Evolutionary conservation across 495 filamentous ascomycete species (phyloP).

Genomic region (Xylaria flabelliformis): DNA sequence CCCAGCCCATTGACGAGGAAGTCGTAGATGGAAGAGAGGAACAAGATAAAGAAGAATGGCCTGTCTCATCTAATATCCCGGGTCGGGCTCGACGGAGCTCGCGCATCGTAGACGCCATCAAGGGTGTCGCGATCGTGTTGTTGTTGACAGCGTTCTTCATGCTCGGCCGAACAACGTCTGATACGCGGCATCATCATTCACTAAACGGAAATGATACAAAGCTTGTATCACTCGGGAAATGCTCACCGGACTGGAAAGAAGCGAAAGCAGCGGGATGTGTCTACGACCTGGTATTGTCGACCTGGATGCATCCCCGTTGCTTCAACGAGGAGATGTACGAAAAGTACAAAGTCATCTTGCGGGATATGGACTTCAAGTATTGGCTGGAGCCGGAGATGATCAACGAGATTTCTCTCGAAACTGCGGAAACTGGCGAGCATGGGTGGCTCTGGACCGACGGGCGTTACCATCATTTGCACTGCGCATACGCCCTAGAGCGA

Average conservation of each 20-base stretch:
- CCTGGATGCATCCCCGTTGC: conserved; percentile 14
- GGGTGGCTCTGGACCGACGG: conserved; percentile 11
- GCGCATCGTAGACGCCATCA: conserved; percentile 7
- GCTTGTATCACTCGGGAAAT: conserved; percentile 19
- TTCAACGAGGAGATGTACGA: conserved; percentile 15
- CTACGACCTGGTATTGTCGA: conserved; percentile 12
- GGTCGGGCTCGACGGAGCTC: background rate
- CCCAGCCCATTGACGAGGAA: background rate
- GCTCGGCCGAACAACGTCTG: conserved; percentile 15
- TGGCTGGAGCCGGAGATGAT: conserved; percentile 18
- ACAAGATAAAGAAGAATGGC: conserved; percentile 4
- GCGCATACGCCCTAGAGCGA: conserved; percentile 16
- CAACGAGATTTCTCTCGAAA: conserved; percentile 15
- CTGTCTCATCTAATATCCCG: conserved; percentile 1
- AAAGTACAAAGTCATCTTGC: conserved; percentile 11
- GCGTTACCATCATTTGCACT: conserved; percentile 15
- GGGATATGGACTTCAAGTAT: conserved; percentile 10
- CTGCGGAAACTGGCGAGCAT: conserved; percentile 12
- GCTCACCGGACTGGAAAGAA: conserved; percentile 17
- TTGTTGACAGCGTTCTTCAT: conserved; percentile 11
- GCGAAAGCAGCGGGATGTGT: conserved; percentile 12
- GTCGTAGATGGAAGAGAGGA: background rate
- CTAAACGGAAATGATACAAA: conserved; percentile 1
- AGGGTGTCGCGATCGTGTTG: conserved; percentile 13
- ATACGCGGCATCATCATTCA: background rate